Evolutionary conservation across 768 basidiomycete genomes (phyloP).

Genomic region (Termitomyces sp.): DNA sequence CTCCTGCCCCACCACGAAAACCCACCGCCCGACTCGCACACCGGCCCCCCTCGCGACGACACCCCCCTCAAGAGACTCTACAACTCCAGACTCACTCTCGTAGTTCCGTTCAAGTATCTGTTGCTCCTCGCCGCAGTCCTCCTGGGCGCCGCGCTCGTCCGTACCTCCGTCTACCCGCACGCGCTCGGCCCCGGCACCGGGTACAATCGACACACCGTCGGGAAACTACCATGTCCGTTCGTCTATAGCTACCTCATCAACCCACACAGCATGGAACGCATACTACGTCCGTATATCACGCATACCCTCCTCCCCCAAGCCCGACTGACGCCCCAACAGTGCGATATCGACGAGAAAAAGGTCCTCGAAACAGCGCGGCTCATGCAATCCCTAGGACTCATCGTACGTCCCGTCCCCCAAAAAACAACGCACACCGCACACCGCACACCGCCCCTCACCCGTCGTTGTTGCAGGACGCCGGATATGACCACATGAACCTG

Average conservation of each 20-base stretch:
- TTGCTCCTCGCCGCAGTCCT: neutral
- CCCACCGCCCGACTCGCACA: too few relatives aligned
- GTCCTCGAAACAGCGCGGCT: conserved; percentile 43
- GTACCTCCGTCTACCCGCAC: neutral
- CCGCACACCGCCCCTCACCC: too few relatives aligned
- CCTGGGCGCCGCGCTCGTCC: neutral
- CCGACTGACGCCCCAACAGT: conserved; percentile 27
- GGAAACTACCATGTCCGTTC: conserved; percentile 1
- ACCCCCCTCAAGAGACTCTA: neutral
- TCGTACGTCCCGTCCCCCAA: conserved; percentile 22
- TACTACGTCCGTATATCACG: conserved; percentile 40
- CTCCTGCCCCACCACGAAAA: too few relatives aligned
- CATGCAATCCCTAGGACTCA: conserved; percentile 43
- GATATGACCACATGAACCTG: conserved; percentile 56
- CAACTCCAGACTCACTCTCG: conserved; percentile 2
- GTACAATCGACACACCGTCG: neutral
- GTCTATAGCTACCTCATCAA: neutral
- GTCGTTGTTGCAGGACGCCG: conserved; percentile 37
- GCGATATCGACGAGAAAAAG: conserved; percentile 51
- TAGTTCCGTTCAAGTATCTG: conserved; percentile 4
- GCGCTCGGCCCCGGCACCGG: neutral
- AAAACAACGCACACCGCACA: neutral
- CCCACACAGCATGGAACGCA: conserved; percentile 61
- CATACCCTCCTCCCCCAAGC: neutral
- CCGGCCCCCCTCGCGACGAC: neutral